A percentile compares a stretch with the other conserved stretches of the same genome.
Evolutionary conservation across 2,329 filamentous ascomycete genomes (phyloP).

Genomic region (Sphaceloma murrayae): DNA sequence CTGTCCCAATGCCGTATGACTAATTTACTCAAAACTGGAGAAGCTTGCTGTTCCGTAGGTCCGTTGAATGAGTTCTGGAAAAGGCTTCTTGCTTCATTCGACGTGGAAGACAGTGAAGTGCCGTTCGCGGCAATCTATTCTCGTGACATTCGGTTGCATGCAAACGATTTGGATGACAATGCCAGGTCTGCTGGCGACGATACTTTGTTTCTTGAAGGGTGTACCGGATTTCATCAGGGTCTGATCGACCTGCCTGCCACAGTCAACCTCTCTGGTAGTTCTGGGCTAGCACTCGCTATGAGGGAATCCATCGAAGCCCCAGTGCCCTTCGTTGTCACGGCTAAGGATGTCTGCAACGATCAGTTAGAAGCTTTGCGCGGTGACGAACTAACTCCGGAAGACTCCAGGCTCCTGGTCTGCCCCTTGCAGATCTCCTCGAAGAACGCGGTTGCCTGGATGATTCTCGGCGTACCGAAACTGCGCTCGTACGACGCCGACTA

Average conservation of each 20-base stretch:
- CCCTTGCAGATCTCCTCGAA: constrained; percentile 4
- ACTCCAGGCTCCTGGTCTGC: not conserved
- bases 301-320: not conserved
- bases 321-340: not conserved
- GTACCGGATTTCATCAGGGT: not conserved
- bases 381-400: not conserved
- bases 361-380: not conserved
- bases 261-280: not conserved
- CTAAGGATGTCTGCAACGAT: not conserved
- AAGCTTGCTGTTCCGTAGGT: not conserved
- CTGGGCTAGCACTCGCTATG: not conserved
- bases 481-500: constrained; percentile 1
- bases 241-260: not conserved
- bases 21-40: constrained; percentile 5
- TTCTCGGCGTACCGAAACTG: not conserved
- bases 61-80: constrained; percentile 5
- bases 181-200: not conserved
- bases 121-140: constrained; percentile 14
- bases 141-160: not conserved
- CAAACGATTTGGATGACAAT: not conserved
- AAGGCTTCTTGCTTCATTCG: not conserved
- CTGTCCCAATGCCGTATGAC: constrained; percentile 11
- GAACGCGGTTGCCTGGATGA: constrained; percentile 5
- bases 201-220: not conserved
- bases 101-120: constrained; percentile 3